Conservation (phyloP, 768 basidiomycete genomes). For the Lepiota subincarnata region DNA sequence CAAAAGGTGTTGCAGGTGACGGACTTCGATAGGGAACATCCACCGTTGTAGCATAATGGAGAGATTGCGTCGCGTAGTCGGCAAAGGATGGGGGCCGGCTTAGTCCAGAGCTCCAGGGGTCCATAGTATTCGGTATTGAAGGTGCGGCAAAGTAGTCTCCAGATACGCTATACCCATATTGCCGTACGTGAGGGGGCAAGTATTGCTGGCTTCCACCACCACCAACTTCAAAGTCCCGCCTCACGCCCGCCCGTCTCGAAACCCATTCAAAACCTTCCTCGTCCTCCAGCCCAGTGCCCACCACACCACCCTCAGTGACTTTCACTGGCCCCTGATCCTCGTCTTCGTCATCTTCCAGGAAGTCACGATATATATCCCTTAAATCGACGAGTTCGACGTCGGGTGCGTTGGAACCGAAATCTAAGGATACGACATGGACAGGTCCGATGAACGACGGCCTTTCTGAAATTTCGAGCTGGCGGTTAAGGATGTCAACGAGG, state of each 20-base stretch:
- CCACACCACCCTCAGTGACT: constrained; percentile 36
- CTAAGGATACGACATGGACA: constrained; percentile 78
- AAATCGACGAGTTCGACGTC: constrained; percentile 90
- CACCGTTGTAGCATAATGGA: constrained; percentile 17
- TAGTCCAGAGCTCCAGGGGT: constrained; percentile 4
- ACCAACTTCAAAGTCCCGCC: constrained; percentile 32
- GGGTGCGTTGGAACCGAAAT: constrained; percentile 81
- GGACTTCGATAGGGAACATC: constrained; percentile 29
- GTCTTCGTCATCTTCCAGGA: constrained; percentile 80
- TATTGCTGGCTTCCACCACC: constrained; percentile 64
- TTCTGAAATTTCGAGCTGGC: constrained; percentile 61
- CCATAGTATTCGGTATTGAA: constrained; percentile 21
- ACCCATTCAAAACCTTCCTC: constrained; percentile 87
- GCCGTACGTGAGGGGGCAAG: constrained; percentile 62
- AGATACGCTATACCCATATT: constrained; percentile 55
- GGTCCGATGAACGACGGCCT: constrained; percentile 96
- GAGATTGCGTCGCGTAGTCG: background rate
- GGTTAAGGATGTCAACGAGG: constrained; percentile 74
- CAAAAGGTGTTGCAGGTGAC: constrained; percentile 30
- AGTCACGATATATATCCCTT: constrained; percentile 91
- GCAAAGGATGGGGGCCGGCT: background rate
- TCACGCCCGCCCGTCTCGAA: constrained; percentile 54
- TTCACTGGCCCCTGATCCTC: constrained; percentile 51
- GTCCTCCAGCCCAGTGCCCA: constrained; percentile 32
- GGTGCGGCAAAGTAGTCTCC: constrained; percentile 53